These are phyloP conservation scores for Theobroma grandiflorum DNA, from an alignment of 441 rosid genomes.

Conservation along the genomic window DNA sequence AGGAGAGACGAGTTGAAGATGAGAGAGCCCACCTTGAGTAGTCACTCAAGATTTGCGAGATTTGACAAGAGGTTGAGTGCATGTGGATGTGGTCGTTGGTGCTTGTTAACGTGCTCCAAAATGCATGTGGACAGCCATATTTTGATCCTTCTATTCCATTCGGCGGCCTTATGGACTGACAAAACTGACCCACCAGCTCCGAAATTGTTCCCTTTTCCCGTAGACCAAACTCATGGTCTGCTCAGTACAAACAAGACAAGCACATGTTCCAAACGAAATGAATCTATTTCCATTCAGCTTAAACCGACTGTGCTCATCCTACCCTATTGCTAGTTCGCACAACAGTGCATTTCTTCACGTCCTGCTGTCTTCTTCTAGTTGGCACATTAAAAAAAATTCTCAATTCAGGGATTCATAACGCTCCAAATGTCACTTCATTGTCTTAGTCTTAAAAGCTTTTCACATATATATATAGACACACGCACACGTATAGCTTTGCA, in stretches of 20 bases:
- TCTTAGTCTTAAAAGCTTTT: no score
- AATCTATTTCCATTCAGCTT: no score
- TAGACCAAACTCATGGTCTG: background rate
- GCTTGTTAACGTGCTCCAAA: constrained; percentile 10
- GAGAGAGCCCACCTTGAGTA: background rate
- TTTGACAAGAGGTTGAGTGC: background rate
- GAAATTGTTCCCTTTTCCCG: background rate
- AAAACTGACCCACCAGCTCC: background rate
- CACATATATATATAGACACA: no score
- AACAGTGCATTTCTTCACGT: background rate
- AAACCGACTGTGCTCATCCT: no score
- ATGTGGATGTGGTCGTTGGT: constrained; percentile 16
- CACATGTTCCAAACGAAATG: background rate
- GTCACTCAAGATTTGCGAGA: constrained; percentile 3
- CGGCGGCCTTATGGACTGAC: background rate
- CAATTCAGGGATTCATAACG: background rate
- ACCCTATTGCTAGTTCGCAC: no score
- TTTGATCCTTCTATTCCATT: background rate
- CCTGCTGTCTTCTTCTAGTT: constrained; percentile 11
- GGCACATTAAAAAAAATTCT: background rate
- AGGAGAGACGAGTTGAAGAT: background rate
- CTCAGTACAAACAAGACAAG: background rate
- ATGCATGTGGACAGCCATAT: constrained; percentile 21
- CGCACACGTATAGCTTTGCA: background rate
- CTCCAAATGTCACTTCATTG: background rate